Base-by-base conservation (phyloP, 164 flowering plant species). In the Liriodendron chinense region DNA sequence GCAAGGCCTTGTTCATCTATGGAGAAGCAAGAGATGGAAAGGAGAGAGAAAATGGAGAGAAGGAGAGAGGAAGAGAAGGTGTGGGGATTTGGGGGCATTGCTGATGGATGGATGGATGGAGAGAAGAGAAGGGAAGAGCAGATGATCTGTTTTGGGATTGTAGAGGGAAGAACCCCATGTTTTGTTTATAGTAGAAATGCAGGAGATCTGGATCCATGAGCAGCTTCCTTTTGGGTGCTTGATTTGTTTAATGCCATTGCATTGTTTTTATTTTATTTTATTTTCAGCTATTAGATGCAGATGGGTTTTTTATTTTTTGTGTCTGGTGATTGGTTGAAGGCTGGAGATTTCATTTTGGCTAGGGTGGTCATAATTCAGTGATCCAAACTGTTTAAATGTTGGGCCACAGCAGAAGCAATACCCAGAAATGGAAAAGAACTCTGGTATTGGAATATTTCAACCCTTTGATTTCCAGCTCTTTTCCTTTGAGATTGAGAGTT, bases 121-220 rank as follows among this genome's bases (percentile, higher is more conserved):
- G 18, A 53, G 18, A 3, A 13, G 59, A 16, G 59, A 10, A 70
- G 71, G 74, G 77, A 75, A 84, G 77, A 83, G 75, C 73, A 77
- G 87, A 26, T 84, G 85, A 77, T 85, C 83, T 81, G 90, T 84
- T 83, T 87, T 83, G 94, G 95, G 94, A 89, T 89, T 90, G 94
- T 79, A 50, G 89, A 90, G 88, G 88, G 91, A 76, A 88, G 87
- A 88, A 89, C 85, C 89, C 97, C 93, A 92, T 91, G 92, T 91
- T 92, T 93, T 92, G 92, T 93, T 90, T 95, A 93, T 92, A 94
- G 90, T 78, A 87, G 78, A 79, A 89, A 86, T 85, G 82, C 79
- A 84, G 86, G 82, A 86, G 90, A 86, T 90, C 92, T 86, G 84
- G 98, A 94, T 90, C 93, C 85, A 84, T 80, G 80, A 73, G 73